These are phyloP conservation scores for Plantago ovata DNA, from an alignment of 257 asterid genomes.

Conservation along the genomic window DNA sequence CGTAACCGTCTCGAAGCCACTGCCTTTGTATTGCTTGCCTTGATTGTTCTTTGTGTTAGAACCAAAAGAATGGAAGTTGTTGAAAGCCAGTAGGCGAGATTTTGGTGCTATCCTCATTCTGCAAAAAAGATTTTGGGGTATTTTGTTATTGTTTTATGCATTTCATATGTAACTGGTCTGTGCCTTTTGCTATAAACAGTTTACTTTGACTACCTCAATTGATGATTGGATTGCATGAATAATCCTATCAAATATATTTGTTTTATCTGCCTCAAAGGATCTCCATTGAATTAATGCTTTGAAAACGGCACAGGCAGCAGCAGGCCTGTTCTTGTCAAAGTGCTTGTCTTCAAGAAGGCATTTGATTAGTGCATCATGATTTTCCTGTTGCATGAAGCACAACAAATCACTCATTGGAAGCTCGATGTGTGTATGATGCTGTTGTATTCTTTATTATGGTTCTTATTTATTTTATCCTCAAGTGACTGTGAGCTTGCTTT, in stretches of 20 bases:
- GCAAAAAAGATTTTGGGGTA: constrained; percentile 18
- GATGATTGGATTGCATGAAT: constrained; percentile 79
- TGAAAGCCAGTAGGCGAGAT: constrained; percentile 88
- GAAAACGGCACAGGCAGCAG: constrained; percentile 76
- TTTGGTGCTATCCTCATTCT: constrained; percentile 62
- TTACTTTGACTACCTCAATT: constrained; percentile 54
- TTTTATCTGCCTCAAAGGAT: constrained; percentile 88
- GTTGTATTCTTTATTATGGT: neutral
- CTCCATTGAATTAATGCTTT: constrained; percentile 88
- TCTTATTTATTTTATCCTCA: neutral
- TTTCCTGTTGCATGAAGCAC: constrained; percentile 50
- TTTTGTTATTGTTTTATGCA: constrained; percentile 13
- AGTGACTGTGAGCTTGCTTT: constrained; percentile 12
- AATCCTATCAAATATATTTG: constrained; percentile 73
- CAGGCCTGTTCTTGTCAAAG: constrained; percentile 68
- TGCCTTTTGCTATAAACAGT: neutral
- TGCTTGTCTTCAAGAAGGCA: constrained; percentile 76
- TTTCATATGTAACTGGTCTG: constrained; percentile 4
- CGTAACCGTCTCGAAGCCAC: constrained; percentile 56
- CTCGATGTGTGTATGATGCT: neutral
- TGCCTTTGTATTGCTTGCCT: constrained; percentile 65
- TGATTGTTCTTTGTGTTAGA: constrained; percentile 77
- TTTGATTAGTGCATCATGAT: constrained; percentile 72
- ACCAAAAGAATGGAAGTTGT: constrained; percentile 80
- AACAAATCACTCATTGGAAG: constrained; percentile 3